Base-by-base conservation (phyloP, 225 moss, liverwort and hornwort species). In the Antitrichia curtipendula region DNA sequence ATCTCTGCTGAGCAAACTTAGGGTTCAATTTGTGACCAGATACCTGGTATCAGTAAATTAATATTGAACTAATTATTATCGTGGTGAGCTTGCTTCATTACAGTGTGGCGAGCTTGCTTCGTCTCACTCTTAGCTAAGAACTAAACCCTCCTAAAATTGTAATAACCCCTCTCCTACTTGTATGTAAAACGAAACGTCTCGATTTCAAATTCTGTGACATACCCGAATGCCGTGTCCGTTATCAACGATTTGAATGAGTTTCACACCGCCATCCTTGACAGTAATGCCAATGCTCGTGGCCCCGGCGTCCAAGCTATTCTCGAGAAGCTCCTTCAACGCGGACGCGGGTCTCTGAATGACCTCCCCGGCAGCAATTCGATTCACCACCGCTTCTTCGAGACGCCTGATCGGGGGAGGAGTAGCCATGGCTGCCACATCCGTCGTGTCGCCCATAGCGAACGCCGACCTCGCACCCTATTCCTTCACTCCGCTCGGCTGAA, bases 221-320 rank as follows among this genome's bases (percentile, higher is more conserved):
- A 98, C 98, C 93, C 93, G 94, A 84, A 98, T 90, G 90, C 98
- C 97, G 86, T 98, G 98, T 75, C 98, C 98, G 81, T 98, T 97
- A 81, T 98, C 98, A 21, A 95, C 92, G 59, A 98, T 98, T 83
- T 97, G 98, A 62, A 98, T 97, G 92, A 96, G 97, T 94, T 98
- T 98, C 8, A 98, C 91, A 82, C 98, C 98, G 43, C 98, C 98
- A 49, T 98, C 98, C 91, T 98, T 98, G 82, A 98, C 94, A 34
- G 87, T 92, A 29, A 97, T 95, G 59, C 91, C 94, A 85, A 98
- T 91, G 84, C 92, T 94, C 22, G 95, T 95, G 63, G 97, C 95
- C 34, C 95, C 97, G 38, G 98, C 98, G 90, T 98, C 98, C 92
- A 98, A 85, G 78, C 97, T 95, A 43, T 98, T 98, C 92, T 98